phyloP scores from a whole-genome alignment of 495 filamentous ascomycete genomes.

The Daldinia loculata region DNA sequence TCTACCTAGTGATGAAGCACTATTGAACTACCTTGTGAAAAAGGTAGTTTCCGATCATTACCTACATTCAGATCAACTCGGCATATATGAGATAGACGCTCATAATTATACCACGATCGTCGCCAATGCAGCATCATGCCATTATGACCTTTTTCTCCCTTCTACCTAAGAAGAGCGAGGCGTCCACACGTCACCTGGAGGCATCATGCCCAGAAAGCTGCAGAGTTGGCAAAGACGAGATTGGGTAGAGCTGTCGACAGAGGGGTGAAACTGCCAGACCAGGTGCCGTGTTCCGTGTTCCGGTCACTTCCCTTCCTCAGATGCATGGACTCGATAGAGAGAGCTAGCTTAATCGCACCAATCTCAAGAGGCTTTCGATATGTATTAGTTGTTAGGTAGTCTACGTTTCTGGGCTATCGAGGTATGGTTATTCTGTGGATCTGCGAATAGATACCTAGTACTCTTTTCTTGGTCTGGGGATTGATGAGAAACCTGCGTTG shows the following conservation, averaged over 20 bases:
- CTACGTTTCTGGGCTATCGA: constrained; percentile 35
- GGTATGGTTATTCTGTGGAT: constrained; percentile 36
- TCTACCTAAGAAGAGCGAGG: constrained; percentile 24
- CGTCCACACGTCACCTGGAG: constrained; percentile 15
- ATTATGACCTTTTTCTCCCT: constrained; percentile 46
- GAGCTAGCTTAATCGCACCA: constrained; percentile 35
- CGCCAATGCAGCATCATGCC: constrained; percentile 42
- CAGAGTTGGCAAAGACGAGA: constrained; percentile 7
- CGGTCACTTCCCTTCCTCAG: constrained; percentile 45
- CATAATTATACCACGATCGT: constrained; percentile 42
- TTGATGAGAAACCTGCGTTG: constrained; percentile 38
- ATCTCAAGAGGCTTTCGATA: constrained; percentile 41
- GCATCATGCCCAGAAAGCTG: constrained; percentile 27
- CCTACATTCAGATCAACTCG: neutral
- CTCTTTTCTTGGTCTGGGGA: constrained; percentile 45
- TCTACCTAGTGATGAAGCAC: neutral
- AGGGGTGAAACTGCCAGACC: constrained; percentile 4
- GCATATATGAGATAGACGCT: constrained; percentile 41
- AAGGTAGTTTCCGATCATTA: neutral
- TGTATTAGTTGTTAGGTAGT: constrained; percentile 35
- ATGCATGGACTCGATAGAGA: constrained; percentile 44
- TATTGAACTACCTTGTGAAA: neutral
- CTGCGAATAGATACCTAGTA: neutral
- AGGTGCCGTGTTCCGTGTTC: neutral
- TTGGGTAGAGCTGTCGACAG: constrained; percentile 9